Evolutionary conservation across 176 grass and related monocot species (phyloP), one percentile per base, ranked within the genome.

Genomic region (Rhipidocladum racemiflorum): DNA sequence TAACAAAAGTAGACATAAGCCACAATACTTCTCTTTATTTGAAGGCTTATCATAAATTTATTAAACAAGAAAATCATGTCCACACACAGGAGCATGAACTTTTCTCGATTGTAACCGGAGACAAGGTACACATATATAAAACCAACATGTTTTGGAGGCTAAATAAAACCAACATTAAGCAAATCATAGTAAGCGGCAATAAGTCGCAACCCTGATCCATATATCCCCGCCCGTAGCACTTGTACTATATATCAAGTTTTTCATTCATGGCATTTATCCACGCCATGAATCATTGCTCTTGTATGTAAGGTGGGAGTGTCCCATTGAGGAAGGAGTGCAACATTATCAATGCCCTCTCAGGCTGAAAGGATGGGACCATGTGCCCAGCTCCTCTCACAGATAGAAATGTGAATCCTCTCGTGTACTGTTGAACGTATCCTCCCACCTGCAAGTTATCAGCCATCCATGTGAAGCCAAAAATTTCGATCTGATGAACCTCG

Each of bases 361-460:
- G 88, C 39, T 91, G 88, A 23, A 72, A 45, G 7, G 61, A 85
- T 20, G 91, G 85, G 67, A 94, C 88, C 79, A 73, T 77, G 44
- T 94, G 91, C 0, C 83, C 91, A 34, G 91, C 77, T 53, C 75
- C 86, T 44, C 86, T 91, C 60, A 91, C 85, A 14, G 91, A 86
- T 3, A 77, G 54, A 56, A 94, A 80, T 23, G 72, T 81, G 68
- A 91, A 80, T 15, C 75, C 74, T 65, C 87, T 72, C 7, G 50
- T 54, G 27, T 94, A 88, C 18, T 91, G 74, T 0, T 77, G 86
- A 63, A 88, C 83, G 82, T 89, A 87, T 12, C 86, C 84, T 45
- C 59, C 84, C 3, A 86, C 84, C 84, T 86, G 20, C 35, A 44
- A 34, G 67, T 29, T 29, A n/a, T 40, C 15, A 70, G 62, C 15